These are phyloP conservation scores for Botrytis elliptica DNA, from an alignment of 2,329 filamentous ascomycete species.

Conservation along the genomic window DNA sequence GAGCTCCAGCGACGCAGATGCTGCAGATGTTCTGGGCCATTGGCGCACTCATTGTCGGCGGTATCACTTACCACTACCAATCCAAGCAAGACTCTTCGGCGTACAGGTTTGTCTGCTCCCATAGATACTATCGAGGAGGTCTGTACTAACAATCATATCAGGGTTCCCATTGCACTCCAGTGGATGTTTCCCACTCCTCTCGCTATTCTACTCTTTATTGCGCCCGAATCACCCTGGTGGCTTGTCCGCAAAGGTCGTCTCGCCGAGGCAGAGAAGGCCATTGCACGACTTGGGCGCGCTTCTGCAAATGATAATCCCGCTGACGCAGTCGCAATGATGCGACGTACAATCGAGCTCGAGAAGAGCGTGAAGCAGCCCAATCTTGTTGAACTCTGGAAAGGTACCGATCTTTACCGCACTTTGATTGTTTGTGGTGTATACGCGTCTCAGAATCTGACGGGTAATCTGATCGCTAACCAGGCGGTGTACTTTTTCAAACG, in stretches of 20 bases:
- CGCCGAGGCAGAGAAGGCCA: neutral
- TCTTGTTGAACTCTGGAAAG: neutral
- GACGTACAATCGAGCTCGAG: neutral
- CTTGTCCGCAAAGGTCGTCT: neutral
- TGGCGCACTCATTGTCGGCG: neutral
- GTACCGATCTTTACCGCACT: neutral
- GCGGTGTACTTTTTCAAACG: neutral
- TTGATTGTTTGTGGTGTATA: neutral
- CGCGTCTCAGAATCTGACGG: neutral
- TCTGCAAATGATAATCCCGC: neutral
- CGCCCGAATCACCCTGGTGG: neutral
- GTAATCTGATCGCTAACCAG: neutral
- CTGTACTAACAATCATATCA: neutral
- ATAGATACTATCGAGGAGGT: neutral
- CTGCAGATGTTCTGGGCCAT: neutral
- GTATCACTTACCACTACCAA: neutral
- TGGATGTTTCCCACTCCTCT: neutral
- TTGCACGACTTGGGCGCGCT: neutral
- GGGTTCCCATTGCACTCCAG: neutral
- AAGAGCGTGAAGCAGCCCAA: neutral
- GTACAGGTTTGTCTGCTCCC: neutral
- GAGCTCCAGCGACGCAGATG: neutral
- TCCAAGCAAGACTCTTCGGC: neutral
- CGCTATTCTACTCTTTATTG: neutral
- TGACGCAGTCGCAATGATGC: neutral